A percentile compares a stretch with the other conserved stretches of the same genome.
These are phyloP conservation scores for Mortierella sp. DNA, from an alignment of 371 early-diverging fungal species.

Conservation along the genomic window DNA sequence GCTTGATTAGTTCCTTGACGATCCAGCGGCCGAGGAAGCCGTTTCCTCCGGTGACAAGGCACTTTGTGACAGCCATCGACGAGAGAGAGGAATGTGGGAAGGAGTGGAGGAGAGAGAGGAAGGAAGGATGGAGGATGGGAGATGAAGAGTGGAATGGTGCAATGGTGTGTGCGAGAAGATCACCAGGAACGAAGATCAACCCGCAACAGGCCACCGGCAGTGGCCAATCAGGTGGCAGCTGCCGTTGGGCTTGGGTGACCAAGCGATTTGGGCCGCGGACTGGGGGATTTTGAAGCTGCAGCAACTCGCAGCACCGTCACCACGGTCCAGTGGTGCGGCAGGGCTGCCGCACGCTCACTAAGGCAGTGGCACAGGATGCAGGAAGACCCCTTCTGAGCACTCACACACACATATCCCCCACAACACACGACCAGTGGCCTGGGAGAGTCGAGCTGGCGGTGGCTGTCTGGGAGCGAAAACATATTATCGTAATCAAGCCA, in stretches of 20 bases:
- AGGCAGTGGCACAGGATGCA: too few relatives aligned
- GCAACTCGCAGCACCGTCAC: too few relatives aligned
- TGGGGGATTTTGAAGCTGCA: not conserved
- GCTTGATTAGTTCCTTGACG: slow-evolving; percentile 77
- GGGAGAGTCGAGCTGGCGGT: too few relatives aligned
- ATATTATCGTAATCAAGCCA: too few relatives aligned
- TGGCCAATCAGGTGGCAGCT: slow-evolving; percentile 33
- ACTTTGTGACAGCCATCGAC: slow-evolving; percentile 50
- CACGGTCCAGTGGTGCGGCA: too few relatives aligned
- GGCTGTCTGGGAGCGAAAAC: too few relatives aligned
- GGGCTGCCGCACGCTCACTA: too few relatives aligned
- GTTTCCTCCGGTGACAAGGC: slow-evolving; percentile 89
- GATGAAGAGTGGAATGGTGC: not conserved
- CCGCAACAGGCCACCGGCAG: slow-evolving; percentile 32
- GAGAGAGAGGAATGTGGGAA: not conserved
- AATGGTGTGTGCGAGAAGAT: not conserved
- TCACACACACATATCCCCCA: too few relatives aligned
- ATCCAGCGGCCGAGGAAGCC: slow-evolving; percentile 91
- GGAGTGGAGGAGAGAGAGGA: not conserved
- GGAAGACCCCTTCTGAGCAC: too few relatives aligned
- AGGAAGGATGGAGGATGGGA: not conserved
- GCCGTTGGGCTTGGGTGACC: not conserved
- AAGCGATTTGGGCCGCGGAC: not conserved
- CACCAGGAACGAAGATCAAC: slow-evolving; percentile 13
- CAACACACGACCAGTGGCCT: too few relatives aligned